Conservation (phyloP, 2,329 filamentous ascomycete species). For the Aspergillus eucalypticola region DNA sequence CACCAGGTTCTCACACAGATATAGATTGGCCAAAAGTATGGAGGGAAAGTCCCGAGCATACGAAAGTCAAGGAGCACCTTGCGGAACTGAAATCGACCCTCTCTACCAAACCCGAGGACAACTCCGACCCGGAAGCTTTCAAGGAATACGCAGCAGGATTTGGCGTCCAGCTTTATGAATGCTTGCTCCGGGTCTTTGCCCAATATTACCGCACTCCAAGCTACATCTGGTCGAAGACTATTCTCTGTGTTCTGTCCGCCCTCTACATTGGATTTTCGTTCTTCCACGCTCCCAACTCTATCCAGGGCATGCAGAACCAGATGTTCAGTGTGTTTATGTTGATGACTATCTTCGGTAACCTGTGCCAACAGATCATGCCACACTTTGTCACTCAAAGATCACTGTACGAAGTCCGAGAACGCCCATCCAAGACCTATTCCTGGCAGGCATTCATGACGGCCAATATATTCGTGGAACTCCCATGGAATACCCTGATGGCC, state of each 20-base stretch:
- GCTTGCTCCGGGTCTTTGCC: conserved; percentile 75
- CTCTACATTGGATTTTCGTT: conserved; percentile 85
- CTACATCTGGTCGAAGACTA: conserved; percentile 81
- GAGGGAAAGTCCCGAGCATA: conserved; percentile 60
- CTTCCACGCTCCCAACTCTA: conserved; percentile 69
- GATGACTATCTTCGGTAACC: conserved; percentile 70
- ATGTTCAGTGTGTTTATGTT: conserved; percentile 89
- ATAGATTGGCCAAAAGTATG: conserved; percentile 65
- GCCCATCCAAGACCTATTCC: conserved; percentile 68
- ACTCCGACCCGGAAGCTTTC: conserved; percentile 57
- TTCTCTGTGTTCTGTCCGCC: conserved; percentile 64
- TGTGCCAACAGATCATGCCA: conserved; percentile 57
- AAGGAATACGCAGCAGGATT: conserved; percentile 80
- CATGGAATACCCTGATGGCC: conserved; percentile 63
- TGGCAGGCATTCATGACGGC: conserved; percentile 71
- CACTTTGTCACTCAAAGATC: conserved; percentile 59
- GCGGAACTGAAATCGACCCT: conserved; percentile 51
- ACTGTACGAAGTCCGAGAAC: conserved; percentile 61
- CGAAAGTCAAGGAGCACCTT: conserved; percentile 56
- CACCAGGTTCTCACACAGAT: conserved; percentile 61
- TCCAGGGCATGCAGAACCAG: conserved; percentile 82
- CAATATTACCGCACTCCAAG: conserved; percentile 89
- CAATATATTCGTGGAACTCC: conserved; percentile 70
- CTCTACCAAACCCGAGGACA: conserved; percentile 39
- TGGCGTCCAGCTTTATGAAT: conserved; percentile 63